phyloP scores from a whole-genome alignment of 768 basidiomycete genomes.

The Pleurotus platypus region DNA sequence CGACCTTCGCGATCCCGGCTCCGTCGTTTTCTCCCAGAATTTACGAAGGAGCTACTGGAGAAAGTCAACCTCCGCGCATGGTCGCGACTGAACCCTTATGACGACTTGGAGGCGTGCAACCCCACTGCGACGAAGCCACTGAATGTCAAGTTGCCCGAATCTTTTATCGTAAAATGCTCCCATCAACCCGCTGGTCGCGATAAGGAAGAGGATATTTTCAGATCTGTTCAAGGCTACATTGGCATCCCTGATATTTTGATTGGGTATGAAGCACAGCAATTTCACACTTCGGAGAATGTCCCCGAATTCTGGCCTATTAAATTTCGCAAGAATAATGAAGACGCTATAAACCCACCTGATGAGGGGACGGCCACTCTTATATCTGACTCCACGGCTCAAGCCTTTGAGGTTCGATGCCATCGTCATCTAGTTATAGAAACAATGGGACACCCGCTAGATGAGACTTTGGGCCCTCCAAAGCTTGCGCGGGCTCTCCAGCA shows the following conservation, averaged over 20 bases:
- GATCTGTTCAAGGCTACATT: constrained; percentile 3
- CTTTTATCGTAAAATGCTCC: background rate
- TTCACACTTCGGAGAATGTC: background rate
- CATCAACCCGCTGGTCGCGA: background rate
- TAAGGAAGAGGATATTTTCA: constrained; percentile 7
- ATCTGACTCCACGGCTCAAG: background rate
- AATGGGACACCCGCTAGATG: background rate
- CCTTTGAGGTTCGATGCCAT: background rate
- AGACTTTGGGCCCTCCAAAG: background rate
- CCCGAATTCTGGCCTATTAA: background rate
- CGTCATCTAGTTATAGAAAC: background rate
- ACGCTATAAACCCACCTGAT: background rate
- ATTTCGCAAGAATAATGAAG: background rate
- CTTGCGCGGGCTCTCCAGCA: background rate
- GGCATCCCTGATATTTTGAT: constrained; percentile 6
- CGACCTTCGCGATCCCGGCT: background rate
- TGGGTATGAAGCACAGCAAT: background rate
- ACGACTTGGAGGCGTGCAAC: background rate
- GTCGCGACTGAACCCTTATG: background rate
- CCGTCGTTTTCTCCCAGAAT: background rate
- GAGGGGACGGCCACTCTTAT: background rate
- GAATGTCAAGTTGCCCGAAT: background rate
- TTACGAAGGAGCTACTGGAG: background rate
- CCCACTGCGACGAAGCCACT: background rate
- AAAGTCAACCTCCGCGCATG: background rate